Conservation (phyloP, 257 asterid species). For the Perilla frutescens region DNA sequence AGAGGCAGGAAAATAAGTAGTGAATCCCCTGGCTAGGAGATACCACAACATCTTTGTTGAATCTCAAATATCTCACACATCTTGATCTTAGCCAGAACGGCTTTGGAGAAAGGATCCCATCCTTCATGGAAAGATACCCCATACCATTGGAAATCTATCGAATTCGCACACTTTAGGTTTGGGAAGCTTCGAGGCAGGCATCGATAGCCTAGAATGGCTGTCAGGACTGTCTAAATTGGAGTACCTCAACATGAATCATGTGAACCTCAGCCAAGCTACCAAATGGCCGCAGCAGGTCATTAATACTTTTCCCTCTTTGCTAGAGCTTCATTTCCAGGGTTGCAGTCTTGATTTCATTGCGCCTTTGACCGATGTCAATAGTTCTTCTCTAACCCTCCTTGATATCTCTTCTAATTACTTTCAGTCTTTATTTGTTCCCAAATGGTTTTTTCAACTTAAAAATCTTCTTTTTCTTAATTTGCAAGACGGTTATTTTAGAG, state of each 20-base stretch:
- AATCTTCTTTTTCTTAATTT: slow-evolving; percentile 4
- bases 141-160: slow-evolving; percentile 29
- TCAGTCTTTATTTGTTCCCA: neutral
- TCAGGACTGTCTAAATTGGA: slow-evolving; percentile 32
- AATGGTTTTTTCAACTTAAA: slow-evolving; percentile 38
- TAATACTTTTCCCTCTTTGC: neutral
- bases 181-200: neutral
- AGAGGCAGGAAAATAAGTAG: no score
- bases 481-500: neutral
- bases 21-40: no score
- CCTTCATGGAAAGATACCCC: slow-evolving; percentile 14
- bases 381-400: slow-evolving; percentile 25
- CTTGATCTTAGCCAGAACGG: slow-evolving; percentile 18
- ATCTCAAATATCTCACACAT: slow-evolving; percentile 14
- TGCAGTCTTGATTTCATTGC: slow-evolving; percentile 27
- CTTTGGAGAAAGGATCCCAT: slow-evolving; percentile 29
- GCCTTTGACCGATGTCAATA: neutral
- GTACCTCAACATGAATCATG: slow-evolving; percentile 19
- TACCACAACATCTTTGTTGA: no score
- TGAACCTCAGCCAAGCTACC: slow-evolving; percentile 30
- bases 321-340: neutral
- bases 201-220: slow-evolving; percentile 34
- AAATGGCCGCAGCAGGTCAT: slow-evolving; percentile 25
- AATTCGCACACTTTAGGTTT: slow-evolving; percentile 21
- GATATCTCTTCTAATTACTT: slow-evolving; percentile 12